phyloP scores from a whole-genome alignment of 2,329 filamentous ascomycete genomes.

The Sporothrix curviconia region DNA sequence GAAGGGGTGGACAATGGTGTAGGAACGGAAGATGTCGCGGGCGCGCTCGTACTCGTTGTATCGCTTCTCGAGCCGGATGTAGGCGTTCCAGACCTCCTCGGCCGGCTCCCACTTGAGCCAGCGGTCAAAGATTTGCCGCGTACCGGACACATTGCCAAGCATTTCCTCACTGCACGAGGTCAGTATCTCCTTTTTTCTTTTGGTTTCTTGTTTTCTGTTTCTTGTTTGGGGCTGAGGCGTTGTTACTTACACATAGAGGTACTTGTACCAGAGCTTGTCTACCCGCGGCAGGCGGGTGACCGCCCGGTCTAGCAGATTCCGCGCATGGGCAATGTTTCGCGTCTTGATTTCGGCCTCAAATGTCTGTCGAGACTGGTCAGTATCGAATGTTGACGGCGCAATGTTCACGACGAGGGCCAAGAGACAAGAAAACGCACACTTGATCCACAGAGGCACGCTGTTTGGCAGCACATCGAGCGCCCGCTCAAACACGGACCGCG shows the following conservation, averaged over 20 bases:
- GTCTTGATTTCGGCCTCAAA: conserved; percentile 95
- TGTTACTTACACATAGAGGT: conserved; percentile 50
- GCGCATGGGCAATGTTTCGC: conserved; percentile 91
- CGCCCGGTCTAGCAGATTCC: conserved; percentile 91
- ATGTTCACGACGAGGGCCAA: background rate
- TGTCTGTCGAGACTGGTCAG: conserved; percentile 37
- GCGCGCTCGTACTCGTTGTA: conserved; percentile 89
- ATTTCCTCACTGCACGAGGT: conserved; percentile 89
- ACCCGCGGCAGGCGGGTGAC: conserved; percentile 84
- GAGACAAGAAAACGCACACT: background rate
- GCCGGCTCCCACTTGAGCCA: conserved; percentile 99
- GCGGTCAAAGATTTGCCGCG: conserved; percentile 87
- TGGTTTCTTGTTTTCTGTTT: no score
- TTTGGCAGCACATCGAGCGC: conserved; percentile 88
- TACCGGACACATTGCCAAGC: conserved; percentile 86
- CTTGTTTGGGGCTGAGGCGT: no score
- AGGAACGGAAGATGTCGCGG: conserved; percentile 81
- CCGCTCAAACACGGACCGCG: conserved; percentile 87
- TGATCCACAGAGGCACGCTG: conserved; percentile 78
- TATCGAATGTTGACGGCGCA: conserved; percentile 47
- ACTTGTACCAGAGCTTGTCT: conserved; percentile 99
- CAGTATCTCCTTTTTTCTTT: no score
- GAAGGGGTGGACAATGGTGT: conserved; percentile 88
- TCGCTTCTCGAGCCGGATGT: conserved; percentile 94
- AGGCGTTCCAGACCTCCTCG: conserved; percentile 89